Evolutionary conservation across 768 basidiomycete species (phyloP).

Genomic region (Mycena rebaudengoi): DNA sequence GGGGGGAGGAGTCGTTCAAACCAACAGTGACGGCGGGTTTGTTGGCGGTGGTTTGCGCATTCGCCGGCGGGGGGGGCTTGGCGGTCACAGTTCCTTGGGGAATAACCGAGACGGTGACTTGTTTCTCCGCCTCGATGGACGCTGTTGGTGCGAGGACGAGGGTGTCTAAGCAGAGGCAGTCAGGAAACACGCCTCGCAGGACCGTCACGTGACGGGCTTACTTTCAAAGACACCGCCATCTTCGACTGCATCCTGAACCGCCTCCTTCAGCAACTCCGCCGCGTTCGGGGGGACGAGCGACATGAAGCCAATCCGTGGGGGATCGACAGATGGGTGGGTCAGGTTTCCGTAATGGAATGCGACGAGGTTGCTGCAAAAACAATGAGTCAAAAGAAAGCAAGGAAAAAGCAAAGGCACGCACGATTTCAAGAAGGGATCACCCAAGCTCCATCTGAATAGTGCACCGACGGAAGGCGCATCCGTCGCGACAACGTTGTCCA

Average conservation of each 20-base stretch:
- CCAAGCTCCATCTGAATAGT: slow-evolving; percentile 76
- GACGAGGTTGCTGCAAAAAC: slow-evolving; percentile 57
- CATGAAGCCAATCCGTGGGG: slow-evolving; percentile 72
- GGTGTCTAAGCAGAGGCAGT: slow-evolving; percentile 34
- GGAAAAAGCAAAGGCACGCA: slow-evolving; percentile 42
- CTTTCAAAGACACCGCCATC: slow-evolving; percentile 51
- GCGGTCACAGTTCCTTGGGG: neutral
- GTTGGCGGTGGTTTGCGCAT: neutral
- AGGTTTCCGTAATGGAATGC: slow-evolving; percentile 80
- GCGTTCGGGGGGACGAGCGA: slow-evolving; percentile 70
- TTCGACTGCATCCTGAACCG: slow-evolving; percentile 44
- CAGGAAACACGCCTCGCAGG: neutral
- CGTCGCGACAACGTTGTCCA: slow-evolving; percentile 64
- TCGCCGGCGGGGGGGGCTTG: neutral
- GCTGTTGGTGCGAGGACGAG: slow-evolving; percentile 46
- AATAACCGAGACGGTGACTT: slow-evolving; percentile 25
- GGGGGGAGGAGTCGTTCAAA: no score
- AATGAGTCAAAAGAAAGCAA: neutral
- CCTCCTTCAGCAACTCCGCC: slow-evolving; percentile 42
- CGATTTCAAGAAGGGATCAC: slow-evolving; percentile 78
- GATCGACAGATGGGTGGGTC: slow-evolving; percentile 70
- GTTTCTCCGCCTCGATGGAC: slow-evolving; percentile 34
- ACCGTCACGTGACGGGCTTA: slow-evolving; percentile 16
- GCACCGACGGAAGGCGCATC: slow-evolving; percentile 63
- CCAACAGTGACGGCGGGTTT: neutral